Base-by-base conservation (phyloP, 495 filamentous ascomycete species). In the Beverwykella pulmonaria region DNA sequence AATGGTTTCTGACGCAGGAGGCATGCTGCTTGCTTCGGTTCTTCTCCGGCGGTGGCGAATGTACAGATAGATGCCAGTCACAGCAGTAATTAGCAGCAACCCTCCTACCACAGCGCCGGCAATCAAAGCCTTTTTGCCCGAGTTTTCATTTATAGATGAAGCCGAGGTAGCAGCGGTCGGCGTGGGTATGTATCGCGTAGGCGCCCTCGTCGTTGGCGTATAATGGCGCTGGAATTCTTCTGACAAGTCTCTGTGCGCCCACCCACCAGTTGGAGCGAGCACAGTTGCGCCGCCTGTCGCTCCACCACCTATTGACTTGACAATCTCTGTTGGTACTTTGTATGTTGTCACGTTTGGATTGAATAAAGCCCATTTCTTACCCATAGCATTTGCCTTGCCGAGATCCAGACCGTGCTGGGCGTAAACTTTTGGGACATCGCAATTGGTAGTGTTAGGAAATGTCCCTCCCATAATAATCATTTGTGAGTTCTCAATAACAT, bases 401-500 rank as follows among this genome's bases (percentile, higher is more conserved):
- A 82, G 67, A 41, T 81, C 75, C 10, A 80, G 68, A 48, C 81
- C 79, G 53, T 81, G 76, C 10, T 73, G 73, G 19, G 74, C 73
- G 71, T 76, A 77, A 22, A 76, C 64, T 14, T 53, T 53, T 20
- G 71, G 69, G 14, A 63, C 49, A 64, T 79, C 75, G 56, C 75
- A 77, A 15, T 54, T 53, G 34, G 63, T 66, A 34, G 32, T 6
- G 29, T 75, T 65, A 17, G 76, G 74, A 53, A 82, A 77, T 8
- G 63, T 63, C 9, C 81, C 80, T 4, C 81, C 79, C 27, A 79
- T 76, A 19, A 81, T 73, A n/a, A 81, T 73, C 77, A 81, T 81
- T 58, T 81, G 79, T 5, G 32, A 34, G 19, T 76, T 71, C 14
- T 48, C 23, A 25, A 84, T 74, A 17, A 84, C 76, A 65, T 83